Evolutionary conservation across 805 yeast genomes (phyloP).

Genomic region (Teunomyces cretensis): DNA sequence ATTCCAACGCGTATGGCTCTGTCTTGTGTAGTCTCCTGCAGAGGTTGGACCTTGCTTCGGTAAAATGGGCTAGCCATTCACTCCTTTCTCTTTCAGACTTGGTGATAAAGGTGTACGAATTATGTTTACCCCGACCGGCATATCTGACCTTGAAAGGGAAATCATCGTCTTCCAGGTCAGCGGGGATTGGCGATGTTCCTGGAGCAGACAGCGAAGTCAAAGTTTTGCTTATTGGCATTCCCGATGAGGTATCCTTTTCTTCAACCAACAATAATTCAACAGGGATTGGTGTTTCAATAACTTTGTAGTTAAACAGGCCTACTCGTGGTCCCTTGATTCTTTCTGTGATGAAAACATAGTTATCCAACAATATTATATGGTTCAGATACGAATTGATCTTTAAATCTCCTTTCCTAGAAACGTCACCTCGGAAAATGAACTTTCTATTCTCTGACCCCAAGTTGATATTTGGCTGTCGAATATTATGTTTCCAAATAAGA

Average conservation of each 20-base stretch:
- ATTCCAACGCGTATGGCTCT: conserved; percentile 55
- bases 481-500: conserved; percentile 50
- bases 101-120: conserved; percentile 52
- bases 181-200: conserved; percentile 4
- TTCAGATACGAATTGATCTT: conserved; percentile 54
- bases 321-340: conserved; percentile 41
- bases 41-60: conserved; percentile 44
- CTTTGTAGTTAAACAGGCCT: conserved; percentile 15
- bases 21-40: conserved; percentile 29
- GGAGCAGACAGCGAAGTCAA: conserved; percentile 15
- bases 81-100: conserved; percentile 50
- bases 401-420: conserved; percentile 61
- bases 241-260: conserved; percentile 28
- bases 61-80: conserved; percentile 56
- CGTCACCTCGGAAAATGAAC: conserved; percentile 57
- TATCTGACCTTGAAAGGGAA: conserved; percentile 55
- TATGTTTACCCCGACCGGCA: conserved; percentile 54
- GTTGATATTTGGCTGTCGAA: conserved; percentile 32
- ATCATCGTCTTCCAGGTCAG: conserved; percentile 26
- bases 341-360: conserved; percentile 66
- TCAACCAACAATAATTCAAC: conserved; percentile 58
- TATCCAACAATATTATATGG: conserved; percentile 65
- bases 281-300: conserved; percentile 61
- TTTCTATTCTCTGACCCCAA: conserved; percentile 50
- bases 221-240: conserved; percentile 13